Conservation (phyloP, 371 early-diverging fungal species). For the Mortierella sp. region DNA sequence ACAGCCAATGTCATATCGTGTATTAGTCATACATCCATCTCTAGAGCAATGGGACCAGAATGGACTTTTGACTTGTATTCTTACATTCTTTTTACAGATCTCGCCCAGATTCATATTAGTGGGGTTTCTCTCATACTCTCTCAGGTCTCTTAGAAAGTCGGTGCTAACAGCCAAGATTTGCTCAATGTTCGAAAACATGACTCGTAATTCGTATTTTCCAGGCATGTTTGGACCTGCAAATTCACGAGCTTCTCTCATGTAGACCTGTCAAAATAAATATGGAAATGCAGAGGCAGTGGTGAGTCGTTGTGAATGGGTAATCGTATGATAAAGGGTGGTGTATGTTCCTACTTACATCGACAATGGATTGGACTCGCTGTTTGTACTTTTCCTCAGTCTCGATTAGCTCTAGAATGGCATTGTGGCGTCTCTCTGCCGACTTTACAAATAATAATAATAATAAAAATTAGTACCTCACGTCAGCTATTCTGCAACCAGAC, state of each 20-base stretch:
- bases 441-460: not conserved
- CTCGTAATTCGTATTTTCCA: slow-evolving; percentile 40
- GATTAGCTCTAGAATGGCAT: slow-evolving; percentile 31
- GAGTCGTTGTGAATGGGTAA: not conserved
- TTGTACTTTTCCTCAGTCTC: slow-evolving; percentile 38
- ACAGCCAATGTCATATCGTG: not conserved
- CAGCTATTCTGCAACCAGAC: not conserved
- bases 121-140: slow-evolving; percentile 17
- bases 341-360: slow-evolving; percentile 24
- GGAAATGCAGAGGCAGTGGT: not conserved
- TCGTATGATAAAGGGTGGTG: not conserved
- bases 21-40: too few species aligned
- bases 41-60: too few species aligned
- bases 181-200: slow-evolving; percentile 42
- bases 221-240: not conserved
- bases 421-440: slow-evolving; percentile 27
- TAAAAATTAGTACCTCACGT: not conserved
- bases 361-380: slow-evolving; percentile 28
- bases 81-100: slow-evolving; percentile 38
- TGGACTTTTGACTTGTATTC: not conserved
- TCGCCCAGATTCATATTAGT: slow-evolving; percentile 24
- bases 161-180: slow-evolving; percentile 28
- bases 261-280: not conserved
- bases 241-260: slow-evolving; percentile 15
- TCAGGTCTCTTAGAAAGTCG: slow-evolving; percentile 28